A percentile compares a stretch with the other conserved stretches of the same genome.
Evolutionary conservation across 768 basidiomycete species (phyloP).

Genomic region (Podaxis mareebaensis): DNA sequence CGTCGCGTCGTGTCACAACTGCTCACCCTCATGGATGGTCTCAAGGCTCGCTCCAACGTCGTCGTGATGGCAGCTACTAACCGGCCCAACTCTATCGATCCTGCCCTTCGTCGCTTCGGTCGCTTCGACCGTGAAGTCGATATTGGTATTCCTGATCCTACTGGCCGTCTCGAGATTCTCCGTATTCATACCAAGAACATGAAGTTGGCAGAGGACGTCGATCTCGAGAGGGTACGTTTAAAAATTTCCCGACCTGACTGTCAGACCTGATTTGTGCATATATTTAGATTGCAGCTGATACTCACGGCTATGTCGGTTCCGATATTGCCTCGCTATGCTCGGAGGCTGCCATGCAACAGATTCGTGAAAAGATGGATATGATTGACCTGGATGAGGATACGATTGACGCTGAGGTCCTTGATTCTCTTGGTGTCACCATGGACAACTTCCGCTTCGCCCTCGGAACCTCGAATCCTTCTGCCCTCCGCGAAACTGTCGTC

Average conservation of each 20-base stretch:
- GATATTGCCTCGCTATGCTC: constrained; percentile 97
- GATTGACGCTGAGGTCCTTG: constrained; percentile 98
- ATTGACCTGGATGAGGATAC: constrained; percentile 97
- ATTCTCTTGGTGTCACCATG: constrained; percentile 99
- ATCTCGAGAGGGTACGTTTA: constrained; percentile 80
- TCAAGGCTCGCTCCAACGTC: constrained; percentile 98
- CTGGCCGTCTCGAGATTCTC: constrained; percentile 97
- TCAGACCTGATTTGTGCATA: neutral
- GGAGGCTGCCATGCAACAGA: constrained; percentile 99
- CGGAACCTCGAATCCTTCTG: constrained; percentile 96
- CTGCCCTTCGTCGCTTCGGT: constrained; percentile 97
- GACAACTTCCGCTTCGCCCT: constrained; percentile 99
- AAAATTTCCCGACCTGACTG: constrained; percentile 1
- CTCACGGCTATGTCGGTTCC: constrained; percentile 98
- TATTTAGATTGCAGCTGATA: constrained; percentile 92
- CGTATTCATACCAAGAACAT: constrained; percentile 99
- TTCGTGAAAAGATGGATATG: constrained; percentile 99
- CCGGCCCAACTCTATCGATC: constrained; percentile 98
- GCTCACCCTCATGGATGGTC: constrained; percentile 97
- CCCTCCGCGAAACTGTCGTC: constrained; percentile 98
- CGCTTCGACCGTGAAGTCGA: constrained; percentile 99
- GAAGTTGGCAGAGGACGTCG: constrained; percentile 96
- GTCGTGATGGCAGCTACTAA: constrained; percentile 99
- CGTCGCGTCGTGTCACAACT: constrained; percentile 98
- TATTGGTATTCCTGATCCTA: constrained; percentile 99